Evolutionary conservation across 345 rosid genomes (phyloP).

Genomic region (Abelmoschus esculentus): DNA sequence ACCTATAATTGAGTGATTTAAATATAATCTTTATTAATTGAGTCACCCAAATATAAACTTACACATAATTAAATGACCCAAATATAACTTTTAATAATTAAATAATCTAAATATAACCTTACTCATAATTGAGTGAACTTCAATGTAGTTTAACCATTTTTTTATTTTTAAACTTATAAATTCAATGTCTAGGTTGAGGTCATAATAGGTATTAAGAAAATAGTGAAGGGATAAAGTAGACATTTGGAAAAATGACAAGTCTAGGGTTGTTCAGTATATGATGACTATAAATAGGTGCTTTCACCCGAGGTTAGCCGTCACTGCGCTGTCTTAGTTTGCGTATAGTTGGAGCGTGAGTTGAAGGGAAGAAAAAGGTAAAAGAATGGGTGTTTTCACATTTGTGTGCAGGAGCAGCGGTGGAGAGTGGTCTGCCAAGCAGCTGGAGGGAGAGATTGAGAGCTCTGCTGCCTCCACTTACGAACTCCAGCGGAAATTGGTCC

Average conservation of each 20-base stretch:
- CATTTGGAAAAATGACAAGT: neutral
- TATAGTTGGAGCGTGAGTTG: neutral
- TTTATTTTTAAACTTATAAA: neutral
- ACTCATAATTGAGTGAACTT: too few species aligned
- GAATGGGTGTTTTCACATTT: conserved; percentile 7
- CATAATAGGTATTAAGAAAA: neutral
- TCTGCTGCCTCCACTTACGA: conserved; percentile 56
- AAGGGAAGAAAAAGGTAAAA: neutral
- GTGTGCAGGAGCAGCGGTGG: neutral
- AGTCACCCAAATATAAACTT: too few species aligned
- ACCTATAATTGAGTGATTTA: too few species aligned
- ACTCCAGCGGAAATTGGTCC: conserved; percentile 73
- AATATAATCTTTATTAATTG: too few species aligned
- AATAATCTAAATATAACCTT: too few species aligned
- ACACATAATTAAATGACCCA: too few species aligned
- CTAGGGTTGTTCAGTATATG: neutral
- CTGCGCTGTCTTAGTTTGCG: neutral
- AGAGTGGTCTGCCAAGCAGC: conserved; percentile 25
- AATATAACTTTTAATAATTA: too few species aligned
- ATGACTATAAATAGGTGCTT: neutral
- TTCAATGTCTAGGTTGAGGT: neutral
- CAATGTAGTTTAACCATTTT: too few species aligned
- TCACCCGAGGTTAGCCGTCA: neutral
- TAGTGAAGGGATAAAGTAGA: neutral
- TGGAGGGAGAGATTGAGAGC: conserved; percentile 67